A percentile compares a stretch with the other conserved stretches of the same genome.
phyloP scores from a whole-genome alignment of 441 rosid species.

The Pelargonium myrrhifolium region DNA sequence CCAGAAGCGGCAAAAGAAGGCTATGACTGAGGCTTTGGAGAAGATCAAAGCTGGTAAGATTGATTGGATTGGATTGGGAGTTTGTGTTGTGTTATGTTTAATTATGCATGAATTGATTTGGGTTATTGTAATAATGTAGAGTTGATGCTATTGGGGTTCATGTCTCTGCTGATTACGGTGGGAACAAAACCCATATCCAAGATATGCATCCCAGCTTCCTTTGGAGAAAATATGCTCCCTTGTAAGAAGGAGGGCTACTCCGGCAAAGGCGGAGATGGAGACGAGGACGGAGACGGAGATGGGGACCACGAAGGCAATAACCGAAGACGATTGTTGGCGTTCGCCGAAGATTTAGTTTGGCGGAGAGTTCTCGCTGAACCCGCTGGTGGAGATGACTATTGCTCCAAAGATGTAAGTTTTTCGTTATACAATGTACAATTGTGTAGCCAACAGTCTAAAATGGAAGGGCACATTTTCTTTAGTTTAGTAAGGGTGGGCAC shows the following conservation, averaged over 20 bases:
- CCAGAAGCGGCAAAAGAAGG: slow-evolving; percentile 28
- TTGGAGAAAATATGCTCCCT: slow-evolving; percentile 28
- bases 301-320: not conserved
- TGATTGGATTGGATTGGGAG: no score
- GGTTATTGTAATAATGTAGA: slow-evolving; percentile 15
- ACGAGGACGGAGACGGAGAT: not conserved
- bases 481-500: no score
- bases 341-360: slow-evolving; percentile 18
- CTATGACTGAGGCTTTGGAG: slow-evolving; percentile 31
- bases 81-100: no score
- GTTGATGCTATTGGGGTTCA: slow-evolving; percentile 32
- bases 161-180: slow-evolving; percentile 32
- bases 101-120: no score
- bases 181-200: slow-evolving; percentile 29
- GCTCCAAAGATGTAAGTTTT: slow-evolving; percentile 23
- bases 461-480: no score
- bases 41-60: slow-evolving; percentile 26
- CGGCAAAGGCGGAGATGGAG: not conserved
- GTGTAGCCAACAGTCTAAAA: no score
- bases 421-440: no score
- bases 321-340: slow-evolving; percentile 24
- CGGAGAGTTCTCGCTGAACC: slow-evolving; percentile 22
- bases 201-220: slow-evolving; percentile 24
- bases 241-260: slow-evolving; percentile 15
- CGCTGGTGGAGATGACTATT: slow-evolving; percentile 19